phyloP scores from a whole-genome alignment of 1,139 yeast species.

The Pichia sp. region DNA sequence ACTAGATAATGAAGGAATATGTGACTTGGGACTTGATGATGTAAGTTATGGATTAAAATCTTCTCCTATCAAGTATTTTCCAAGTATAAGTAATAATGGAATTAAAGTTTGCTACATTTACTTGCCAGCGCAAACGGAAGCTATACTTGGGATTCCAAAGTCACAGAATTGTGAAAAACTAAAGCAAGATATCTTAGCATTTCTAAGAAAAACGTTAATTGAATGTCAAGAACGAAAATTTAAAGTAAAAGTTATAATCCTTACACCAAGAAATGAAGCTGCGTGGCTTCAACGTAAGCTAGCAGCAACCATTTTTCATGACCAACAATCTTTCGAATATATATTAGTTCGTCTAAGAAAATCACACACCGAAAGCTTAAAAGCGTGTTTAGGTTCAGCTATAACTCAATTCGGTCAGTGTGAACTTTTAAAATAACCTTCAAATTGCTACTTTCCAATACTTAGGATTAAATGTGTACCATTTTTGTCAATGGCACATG shows the following conservation, averaged over 20 bases:
- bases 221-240: slow-evolving; percentile 2
- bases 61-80: neutral
- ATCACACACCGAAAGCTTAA: neutral
- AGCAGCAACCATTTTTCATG: neutral
- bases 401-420: slow-evolving; percentile 2
- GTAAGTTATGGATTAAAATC: slow-evolving; percentile 6
- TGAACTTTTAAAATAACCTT: too few relatives aligned
- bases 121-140: slow-evolving; percentile 1
- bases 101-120: neutral
- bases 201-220: neutral
- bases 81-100: neutral
- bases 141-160: slow-evolving; percentile 6
- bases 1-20: slow-evolving; percentile 3
- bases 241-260: slow-evolving; percentile 7
- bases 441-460: too few relatives aligned
- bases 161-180: neutral
- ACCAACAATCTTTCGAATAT: slow-evolving; percentile 1
- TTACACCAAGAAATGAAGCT: slow-evolving; percentile 12
- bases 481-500: too few relatives aligned
- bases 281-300: slow-evolving; percentile 12
- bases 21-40: slow-evolving; percentile 7
- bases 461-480: too few relatives aligned
- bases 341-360: slow-evolving; percentile 2
- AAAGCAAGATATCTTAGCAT: neutral
- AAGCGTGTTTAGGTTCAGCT: slow-evolving; percentile 2